Evolutionary conservation across 2,329 filamentous ascomycete genomes (phyloP).

Genomic region (Cladophialophora yegresii): DNA sequence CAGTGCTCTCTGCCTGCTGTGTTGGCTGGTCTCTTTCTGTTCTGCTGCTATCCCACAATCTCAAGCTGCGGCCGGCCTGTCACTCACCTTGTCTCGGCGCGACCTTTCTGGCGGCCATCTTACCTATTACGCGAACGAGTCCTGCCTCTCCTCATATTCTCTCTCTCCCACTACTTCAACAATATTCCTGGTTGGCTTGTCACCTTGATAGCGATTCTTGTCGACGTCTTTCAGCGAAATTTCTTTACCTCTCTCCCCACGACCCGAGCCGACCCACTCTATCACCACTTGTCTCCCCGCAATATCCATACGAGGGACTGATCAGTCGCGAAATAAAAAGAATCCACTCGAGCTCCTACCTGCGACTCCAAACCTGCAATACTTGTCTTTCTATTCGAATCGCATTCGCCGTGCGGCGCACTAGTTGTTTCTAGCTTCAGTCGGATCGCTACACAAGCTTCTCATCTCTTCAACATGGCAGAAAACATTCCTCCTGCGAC

Average conservation of each 20-base stretch:
- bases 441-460: constrained; percentile 19
- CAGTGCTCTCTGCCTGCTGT: constrained; percentile 17
- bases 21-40: constrained; percentile 26
- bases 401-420: constrained; percentile 5
- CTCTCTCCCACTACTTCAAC: constrained; percentile 25
- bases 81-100: constrained; percentile 26
- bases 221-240: constrained; percentile 26
- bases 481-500: constrained; percentile 68
- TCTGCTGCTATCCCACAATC: constrained; percentile 29
- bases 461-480: constrained; percentile 62
- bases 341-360: constrained; percentile 20
- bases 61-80: constrained; percentile 18
- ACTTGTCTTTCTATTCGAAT: constrained; percentile 10
- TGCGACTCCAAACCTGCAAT: constrained; percentile 11
- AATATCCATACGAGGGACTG: constrained; percentile 20
- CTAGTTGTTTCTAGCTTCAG: constrained; percentile 20
- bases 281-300: constrained; percentile 12
- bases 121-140: constrained; percentile 22
- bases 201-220: constrained; percentile 34
- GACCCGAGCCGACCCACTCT: constrained; percentile 14
- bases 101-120: constrained; percentile 29
- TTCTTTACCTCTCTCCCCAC: constrained; percentile 23
- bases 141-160: constrained; percentile 25
- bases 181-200: constrained; percentile 32
- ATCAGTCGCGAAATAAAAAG: constrained; percentile 9